Base-by-base conservation (phyloP, 768 basidiomycete genomes). In the Leccinum sublutescens region DNA sequence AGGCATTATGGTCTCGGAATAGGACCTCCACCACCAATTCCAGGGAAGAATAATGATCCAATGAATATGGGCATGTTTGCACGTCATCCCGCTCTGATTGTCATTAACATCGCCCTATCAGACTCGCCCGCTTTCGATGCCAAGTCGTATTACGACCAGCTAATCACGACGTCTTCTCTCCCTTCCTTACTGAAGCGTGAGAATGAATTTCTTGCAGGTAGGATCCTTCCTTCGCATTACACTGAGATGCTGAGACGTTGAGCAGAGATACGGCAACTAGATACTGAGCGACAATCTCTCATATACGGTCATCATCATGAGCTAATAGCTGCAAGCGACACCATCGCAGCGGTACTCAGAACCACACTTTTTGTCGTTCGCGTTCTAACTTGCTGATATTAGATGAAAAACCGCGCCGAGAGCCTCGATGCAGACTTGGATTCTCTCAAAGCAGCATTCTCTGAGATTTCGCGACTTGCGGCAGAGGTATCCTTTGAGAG, bases 291-390 rank as follows among this genome's bases (percentile, higher is more conserved):
- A 23, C 94, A 97, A 72, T 89, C 90, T 9, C 78, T 97, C 48
- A 94, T 97, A 11, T 97, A 97, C 70, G 94, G 95, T 66, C 94
- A 95, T 68, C 95, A 97, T 67, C 93, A 95, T 59, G 95, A 97
- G 64, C 86, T 97, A 19, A 95, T 97, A 53, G 91, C 92, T 1
- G 95, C 95, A 3, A 93, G 89, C 59, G 91, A 94, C 66, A 96
- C 95, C 9, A 96, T 97, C 63, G 85, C 87, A 60, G 85, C 88
- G 5, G 93, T 94, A 73, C 19, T 86, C 65, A 33, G 12, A 45
- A 23, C 50, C 31, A 29, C 36, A 48, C 52, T 61, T 3, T 54
- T 4, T 7, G n/a, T 36, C 50, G 2, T 33, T 45, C 48, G 60
- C 23, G 21, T 49, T 53, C 14, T 45, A 34, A 64, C 55, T 33